phyloP scores from a whole-genome alignment of 495 filamentous ascomycete species.

The Xylaria intraflava region DNA sequence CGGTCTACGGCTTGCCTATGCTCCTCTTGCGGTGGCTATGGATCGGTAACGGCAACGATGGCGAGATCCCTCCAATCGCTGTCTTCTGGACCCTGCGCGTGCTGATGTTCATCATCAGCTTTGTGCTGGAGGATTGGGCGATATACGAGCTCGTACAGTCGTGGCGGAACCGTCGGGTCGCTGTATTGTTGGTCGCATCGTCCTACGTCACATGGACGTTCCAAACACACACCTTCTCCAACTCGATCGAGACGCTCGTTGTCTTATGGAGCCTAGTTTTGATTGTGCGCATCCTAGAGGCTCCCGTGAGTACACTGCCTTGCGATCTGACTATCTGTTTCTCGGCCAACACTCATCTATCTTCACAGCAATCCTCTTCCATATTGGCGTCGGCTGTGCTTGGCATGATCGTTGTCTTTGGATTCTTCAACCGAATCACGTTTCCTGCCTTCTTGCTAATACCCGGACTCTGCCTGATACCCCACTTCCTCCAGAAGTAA shows the following conservation, averaged over 20 bases:
- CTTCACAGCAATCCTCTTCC: slow-evolving; percentile 59
- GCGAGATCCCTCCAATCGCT: slow-evolving; percentile 58
- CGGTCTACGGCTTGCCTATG: slow-evolving; percentile 88
- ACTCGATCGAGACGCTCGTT: slow-evolving; percentile 86
- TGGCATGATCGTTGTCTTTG: slow-evolving; percentile 73
- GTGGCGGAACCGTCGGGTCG: slow-evolving; percentile 61
- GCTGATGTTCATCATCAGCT: slow-evolving; percentile 87
- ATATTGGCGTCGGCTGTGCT: slow-evolving; percentile 68
- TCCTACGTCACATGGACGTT: slow-evolving; percentile 99
- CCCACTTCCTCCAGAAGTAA: slow-evolving; percentile 77
- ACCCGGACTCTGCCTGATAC: slow-evolving; percentile 72
- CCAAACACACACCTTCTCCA: slow-evolving; percentile 98
- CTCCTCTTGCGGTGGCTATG: slow-evolving; percentile 82
- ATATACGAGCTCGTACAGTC: slow-evolving; percentile 81
- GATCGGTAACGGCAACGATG: slow-evolving; percentile 51
- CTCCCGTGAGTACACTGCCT: slow-evolving; percentile 50
- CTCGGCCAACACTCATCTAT: neutral
- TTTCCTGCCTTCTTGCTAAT: slow-evolving; percentile 87
- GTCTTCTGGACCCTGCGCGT: slow-evolving; percentile 84
- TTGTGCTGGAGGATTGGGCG: slow-evolving; percentile 96
- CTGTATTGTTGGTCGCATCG: slow-evolving; percentile 77
- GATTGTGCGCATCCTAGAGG: slow-evolving; percentile 72
- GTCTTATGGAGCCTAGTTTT: slow-evolving; percentile 89
- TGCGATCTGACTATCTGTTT: neutral
- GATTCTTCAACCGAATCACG: slow-evolving; percentile 91